A percentile compares a stretch with the other conserved stretches of the same genome.
Evolutionary conservation across 805 yeast genomes (phyloP).

Genomic region (Cyberlindnera misumaiensis): DNA sequence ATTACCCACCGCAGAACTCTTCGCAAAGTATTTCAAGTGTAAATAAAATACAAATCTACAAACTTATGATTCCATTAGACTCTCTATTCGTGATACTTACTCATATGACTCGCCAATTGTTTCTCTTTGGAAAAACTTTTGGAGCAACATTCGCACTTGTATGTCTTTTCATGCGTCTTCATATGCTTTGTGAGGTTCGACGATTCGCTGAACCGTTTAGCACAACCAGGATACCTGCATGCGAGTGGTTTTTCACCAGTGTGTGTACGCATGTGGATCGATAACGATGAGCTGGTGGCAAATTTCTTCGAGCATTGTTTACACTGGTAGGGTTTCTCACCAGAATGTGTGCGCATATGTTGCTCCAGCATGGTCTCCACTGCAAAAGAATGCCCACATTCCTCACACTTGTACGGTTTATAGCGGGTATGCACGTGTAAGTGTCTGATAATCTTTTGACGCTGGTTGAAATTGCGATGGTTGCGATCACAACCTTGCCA

Average conservation of each 20-base stretch:
- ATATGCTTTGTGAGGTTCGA: constrained; percentile 85
- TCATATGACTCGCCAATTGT: constrained; percentile 34
- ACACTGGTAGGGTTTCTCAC: constrained; percentile 83
- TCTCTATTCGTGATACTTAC: constrained; percentile 7
- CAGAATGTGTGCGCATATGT: constrained; percentile 80
- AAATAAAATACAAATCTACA: background rate
- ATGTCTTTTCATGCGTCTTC: constrained; percentile 60
- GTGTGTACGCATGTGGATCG: constrained; percentile 80
- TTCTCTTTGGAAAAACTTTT: constrained; percentile 42
- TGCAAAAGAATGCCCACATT: constrained; percentile 68
- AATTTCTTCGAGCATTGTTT: constrained; percentile 66
- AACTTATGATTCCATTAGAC: too few species aligned
- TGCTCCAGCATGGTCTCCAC: constrained; percentile 72
- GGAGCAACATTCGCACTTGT: constrained; percentile 46
- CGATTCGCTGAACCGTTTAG: constrained; percentile 79
- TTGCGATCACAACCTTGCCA: constrained; percentile 77
- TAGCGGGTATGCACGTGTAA: constrained; percentile 82
- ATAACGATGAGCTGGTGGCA: constrained; percentile 75
- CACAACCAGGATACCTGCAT: constrained; percentile 78
- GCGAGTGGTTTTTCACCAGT: constrained; percentile 84
- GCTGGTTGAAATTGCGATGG: constrained; percentile 60
- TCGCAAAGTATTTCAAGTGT: constrained; percentile 55
- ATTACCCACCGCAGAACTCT: constrained; percentile 74
- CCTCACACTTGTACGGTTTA: constrained; percentile 67
- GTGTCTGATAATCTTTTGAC: constrained; percentile 83